Evolutionary conservation across 257 asterid species (phyloP).

Genomic region (Ajuga chamaepitys): DNA sequence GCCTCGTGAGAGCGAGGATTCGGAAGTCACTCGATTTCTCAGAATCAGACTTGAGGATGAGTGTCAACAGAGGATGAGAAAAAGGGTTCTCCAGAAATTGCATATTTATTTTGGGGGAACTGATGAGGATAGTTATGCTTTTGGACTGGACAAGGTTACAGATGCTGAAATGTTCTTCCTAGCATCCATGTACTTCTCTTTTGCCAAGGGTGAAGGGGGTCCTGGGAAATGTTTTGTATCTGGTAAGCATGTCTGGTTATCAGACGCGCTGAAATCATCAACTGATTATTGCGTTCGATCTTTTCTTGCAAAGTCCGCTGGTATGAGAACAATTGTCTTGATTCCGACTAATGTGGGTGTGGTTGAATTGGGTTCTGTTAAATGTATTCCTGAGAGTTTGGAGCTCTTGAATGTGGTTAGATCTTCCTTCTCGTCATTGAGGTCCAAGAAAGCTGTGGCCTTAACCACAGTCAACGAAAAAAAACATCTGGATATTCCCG

Average conservation of each 20-base stretch:
- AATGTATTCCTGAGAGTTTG: conserved; percentile 44
- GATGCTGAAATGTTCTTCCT: conserved; percentile 82
- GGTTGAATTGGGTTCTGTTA: conserved; percentile 76
- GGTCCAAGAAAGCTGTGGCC: conserved; percentile 38
- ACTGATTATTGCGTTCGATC: conserved; percentile 63
- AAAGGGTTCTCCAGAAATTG: conserved; percentile 61
- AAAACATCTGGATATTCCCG: conserved; percentile 14
- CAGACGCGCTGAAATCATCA: conserved; percentile 40
- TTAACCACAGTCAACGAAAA: conserved; percentile 18
- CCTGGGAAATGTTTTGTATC: conserved; percentile 64
- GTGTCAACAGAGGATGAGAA: conserved; percentile 70
- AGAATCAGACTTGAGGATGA: conserved; percentile 51
- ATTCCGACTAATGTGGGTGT: conserved; percentile 81
- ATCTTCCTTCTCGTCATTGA: conserved; percentile 49
- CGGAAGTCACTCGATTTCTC: conserved; percentile 37
- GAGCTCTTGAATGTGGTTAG: conserved; percentile 39
- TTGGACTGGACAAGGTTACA: conserved; percentile 76
- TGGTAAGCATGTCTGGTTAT: conserved; percentile 58
- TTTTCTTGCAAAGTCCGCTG: conserved; percentile 64
- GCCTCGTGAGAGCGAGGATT: conserved; percentile 60
- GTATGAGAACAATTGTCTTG: conserved; percentile 67
- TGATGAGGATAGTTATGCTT: conserved; percentile 69
- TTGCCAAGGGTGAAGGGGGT: conserved; percentile 66
- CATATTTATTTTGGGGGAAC: conserved; percentile 64
- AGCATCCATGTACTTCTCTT: conserved; percentile 82